Evolutionary conservation across 2,329 filamentous ascomycete species (phyloP).

Genomic region (Xylariaceae sp.): DNA sequence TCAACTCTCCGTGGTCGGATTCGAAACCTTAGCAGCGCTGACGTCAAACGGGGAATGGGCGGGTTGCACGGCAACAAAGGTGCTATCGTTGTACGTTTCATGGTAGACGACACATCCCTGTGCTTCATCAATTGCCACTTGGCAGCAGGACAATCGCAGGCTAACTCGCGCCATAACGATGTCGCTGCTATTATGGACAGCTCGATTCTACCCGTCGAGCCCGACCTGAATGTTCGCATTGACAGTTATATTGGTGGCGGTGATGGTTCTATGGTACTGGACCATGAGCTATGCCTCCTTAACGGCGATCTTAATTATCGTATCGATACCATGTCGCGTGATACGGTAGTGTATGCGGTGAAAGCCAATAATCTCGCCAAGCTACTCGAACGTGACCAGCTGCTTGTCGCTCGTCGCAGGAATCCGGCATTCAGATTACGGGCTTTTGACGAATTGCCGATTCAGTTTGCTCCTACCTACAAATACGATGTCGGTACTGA

Average conservation of each 20-base stretch:
- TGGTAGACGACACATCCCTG: conserved; percentile 89
- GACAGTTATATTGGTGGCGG: conserved; percentile 91
- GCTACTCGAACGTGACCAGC: conserved; percentile 90
- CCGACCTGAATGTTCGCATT: conserved; percentile 69
- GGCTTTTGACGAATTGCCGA: conserved; percentile 88
- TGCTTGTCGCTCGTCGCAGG: conserved; percentile 85
- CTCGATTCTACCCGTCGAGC: conserved; percentile 74
- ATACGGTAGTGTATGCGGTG: conserved; percentile 87
- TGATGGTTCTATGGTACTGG: conserved; percentile 91
- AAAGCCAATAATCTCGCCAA: conserved; percentile 82
- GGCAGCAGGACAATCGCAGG: conserved; percentile 90
- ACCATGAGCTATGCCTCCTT: conserved; percentile 95
- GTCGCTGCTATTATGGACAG: conserved; percentile 88
- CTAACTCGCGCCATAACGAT: conserved; percentile 90
- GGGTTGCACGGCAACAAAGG: conserved; percentile 97
- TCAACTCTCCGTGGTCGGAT: conserved; percentile 78
- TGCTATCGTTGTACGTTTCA: conserved; percentile 88
- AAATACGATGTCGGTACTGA: conserved; percentile 98
- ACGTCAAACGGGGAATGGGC: conserved; percentile 96
- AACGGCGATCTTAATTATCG: conserved; percentile 98
- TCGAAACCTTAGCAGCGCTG: conserved; percentile 76
- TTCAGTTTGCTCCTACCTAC: conserved; percentile 94
- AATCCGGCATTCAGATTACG: conserved; percentile 90
- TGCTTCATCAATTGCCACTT: conserved; percentile 98
- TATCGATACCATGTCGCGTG: conserved; percentile 94